Conservation (phyloP, 768 basidiomycete species). For the Megacollybia marginata region DNA sequence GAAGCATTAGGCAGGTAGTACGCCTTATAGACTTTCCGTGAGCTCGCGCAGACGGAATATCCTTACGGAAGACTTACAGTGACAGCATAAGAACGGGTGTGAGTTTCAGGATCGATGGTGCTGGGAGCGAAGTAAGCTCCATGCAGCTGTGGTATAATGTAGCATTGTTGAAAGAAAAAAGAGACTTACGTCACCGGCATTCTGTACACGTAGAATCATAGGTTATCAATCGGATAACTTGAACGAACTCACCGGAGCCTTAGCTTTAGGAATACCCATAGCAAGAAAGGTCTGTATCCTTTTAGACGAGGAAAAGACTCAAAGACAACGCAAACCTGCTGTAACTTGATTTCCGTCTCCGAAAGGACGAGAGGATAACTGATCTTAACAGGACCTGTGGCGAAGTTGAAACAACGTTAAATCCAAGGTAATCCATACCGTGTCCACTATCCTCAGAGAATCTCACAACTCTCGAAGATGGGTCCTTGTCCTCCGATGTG, state of each 20-base stretch:
- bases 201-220: too few relatives aligned
- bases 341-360: background rate
- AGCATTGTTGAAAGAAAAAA: too few relatives aligned
- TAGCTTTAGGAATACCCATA: background rate
- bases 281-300: conserved; percentile 1
- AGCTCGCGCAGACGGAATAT: too few relatives aligned
- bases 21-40: conserved; percentile 6
- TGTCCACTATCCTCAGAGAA: too few relatives aligned
- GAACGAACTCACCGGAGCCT: background rate
- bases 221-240: too few relatives aligned
- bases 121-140: background rate
- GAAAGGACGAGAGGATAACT: background rate
- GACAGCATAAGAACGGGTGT: background rate
- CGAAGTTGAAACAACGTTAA: too few relatives aligned
- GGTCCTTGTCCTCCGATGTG: too few relatives aligned
- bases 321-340: background rate
- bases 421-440: too few relatives aligned
- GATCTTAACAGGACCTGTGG: too few relatives aligned
- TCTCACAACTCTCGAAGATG: too few relatives aligned
- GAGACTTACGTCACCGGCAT: too few relatives aligned
- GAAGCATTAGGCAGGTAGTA: conserved; percentile 15
- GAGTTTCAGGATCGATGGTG: conserved; percentile 1
- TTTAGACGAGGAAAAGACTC: background rate
- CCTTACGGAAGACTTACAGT: background rate
- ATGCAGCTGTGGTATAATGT: background rate